Evolutionary conservation across 352 stramenopile genomes (phyloP).

Genomic region (Pilasporangium apinafurcum): DNA sequence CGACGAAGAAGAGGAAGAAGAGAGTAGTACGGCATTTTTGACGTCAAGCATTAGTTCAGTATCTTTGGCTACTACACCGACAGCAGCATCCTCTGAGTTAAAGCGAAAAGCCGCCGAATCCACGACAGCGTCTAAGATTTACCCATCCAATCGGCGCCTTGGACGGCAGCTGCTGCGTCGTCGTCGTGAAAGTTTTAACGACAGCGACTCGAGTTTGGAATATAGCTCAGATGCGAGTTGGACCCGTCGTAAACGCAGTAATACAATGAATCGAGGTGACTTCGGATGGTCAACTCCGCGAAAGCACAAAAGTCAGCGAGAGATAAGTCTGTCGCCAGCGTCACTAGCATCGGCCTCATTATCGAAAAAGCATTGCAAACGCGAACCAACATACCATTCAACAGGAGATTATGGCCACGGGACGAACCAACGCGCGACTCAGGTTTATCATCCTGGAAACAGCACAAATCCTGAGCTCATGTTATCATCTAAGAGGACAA

Average conservation of each 20-base stretch:
- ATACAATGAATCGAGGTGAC: conserved; percentile 17
- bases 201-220: conserved; percentile 59
- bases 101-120: conserved; percentile 1
- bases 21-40: conserved; percentile 39
- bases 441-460: conserved; percentile 3
- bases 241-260: conserved; percentile 61
- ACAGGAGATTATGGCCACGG: conserved; percentile 22
- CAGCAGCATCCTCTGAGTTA: conserved; percentile 6
- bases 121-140: conserved; percentile 4
- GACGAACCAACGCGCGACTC: conserved; percentile 34
- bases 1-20: conserved; percentile 9
- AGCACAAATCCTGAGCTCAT: conserved; percentile 1
- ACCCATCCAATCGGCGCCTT: too few species aligned
- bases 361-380: conserved; percentile 45
- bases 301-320: background rate
- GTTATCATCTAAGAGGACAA: background rate
- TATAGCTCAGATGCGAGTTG: conserved; percentile 42
- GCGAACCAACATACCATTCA: conserved; percentile 32
- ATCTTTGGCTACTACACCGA: conserved; percentile 11
- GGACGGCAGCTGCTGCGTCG: conserved; percentile 32
- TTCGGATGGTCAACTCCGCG: conserved; percentile 9
- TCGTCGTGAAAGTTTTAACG: conserved; percentile 40
- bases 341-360: conserved; percentile 8
- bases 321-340: background rate
- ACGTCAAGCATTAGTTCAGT: conserved; percentile 47